A percentile compares a stretch with the other conserved stretches of the same genome.
These are phyloP conservation scores for Pisolithus thermaeus DNA, from an alignment of 1,284 basidiomycete species.

Conservation along the genomic window DNA sequence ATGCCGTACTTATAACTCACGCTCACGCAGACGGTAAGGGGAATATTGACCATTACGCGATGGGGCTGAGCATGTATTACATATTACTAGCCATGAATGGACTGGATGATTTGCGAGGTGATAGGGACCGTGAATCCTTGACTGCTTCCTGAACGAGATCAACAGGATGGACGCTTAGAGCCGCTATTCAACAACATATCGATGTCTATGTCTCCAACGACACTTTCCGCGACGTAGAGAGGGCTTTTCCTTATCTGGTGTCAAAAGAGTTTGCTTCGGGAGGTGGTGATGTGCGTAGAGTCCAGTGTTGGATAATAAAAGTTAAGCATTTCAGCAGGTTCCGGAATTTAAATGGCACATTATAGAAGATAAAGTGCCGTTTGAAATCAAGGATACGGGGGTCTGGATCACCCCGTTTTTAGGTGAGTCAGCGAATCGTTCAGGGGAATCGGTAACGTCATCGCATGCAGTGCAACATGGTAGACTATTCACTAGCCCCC, in stretches of 20 bases:
- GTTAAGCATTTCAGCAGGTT: constrained; percentile 38
- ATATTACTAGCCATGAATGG: constrained; percentile 67
- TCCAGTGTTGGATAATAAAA: not conserved
- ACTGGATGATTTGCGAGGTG: constrained; percentile 74
- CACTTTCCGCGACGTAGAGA: constrained; percentile 60
- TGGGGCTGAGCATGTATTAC: constrained; percentile 1
- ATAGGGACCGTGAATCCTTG: constrained; percentile 10
- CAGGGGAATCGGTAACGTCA: not conserved
- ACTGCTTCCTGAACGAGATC: not conserved
- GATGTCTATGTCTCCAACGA: constrained; percentile 65
- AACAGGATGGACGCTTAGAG: constrained; percentile 68
- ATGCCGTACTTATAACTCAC: constrained; percentile 76
- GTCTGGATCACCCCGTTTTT: constrained; percentile 61
- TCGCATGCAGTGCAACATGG: constrained; percentile 55
- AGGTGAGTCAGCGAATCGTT: constrained; percentile 32
- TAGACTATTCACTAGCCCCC: constrained; percentile 42
- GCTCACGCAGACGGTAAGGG: constrained; percentile 69
- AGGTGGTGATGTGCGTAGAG: constrained; percentile 60
- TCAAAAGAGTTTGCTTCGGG: constrained; percentile 71
- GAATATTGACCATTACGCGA: not conserved
- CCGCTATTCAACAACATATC: constrained; percentile 63
- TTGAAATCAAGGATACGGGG: constrained; percentile 60
- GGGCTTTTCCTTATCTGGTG: constrained; percentile 74
- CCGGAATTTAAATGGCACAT: constrained; percentile 78
- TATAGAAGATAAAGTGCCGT: constrained; percentile 56